Percentiles rank a stretch among this genome's conserved stretches.
Conservation (phyloP, 1,284 basidiomycete species). For the Vanrija sp. region DNA sequence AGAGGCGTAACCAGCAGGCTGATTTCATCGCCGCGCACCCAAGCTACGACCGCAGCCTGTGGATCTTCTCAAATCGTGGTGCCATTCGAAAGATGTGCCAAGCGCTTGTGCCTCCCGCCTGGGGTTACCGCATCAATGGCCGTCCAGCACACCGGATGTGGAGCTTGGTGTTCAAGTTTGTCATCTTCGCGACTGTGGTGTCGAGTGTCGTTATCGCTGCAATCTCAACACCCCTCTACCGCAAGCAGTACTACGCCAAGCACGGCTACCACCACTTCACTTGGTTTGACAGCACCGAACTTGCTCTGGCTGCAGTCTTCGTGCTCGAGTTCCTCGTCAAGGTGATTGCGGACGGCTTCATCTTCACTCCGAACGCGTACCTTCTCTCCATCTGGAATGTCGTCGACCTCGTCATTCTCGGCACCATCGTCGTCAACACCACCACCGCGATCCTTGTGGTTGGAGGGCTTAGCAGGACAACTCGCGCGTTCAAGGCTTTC, state of each 20-base stretch:
- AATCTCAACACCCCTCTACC: conserved; percentile 81
- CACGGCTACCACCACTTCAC: conserved; percentile 63
- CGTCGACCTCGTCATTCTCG: conserved; percentile 82
- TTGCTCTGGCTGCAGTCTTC: conserved; percentile 69
- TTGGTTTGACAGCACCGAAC: conserved; percentile 87
- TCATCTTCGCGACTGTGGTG: conserved; percentile 73
- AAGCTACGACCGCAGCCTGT: conserved; percentile 84
- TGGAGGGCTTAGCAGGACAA: conserved; percentile 74
- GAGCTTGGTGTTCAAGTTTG: conserved; percentile 68
- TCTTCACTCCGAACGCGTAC: conserved; percentile 93
- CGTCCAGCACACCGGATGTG: conserved; percentile 62
- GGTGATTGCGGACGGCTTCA: conserved; percentile 84
- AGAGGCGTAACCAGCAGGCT: conserved; percentile 74
- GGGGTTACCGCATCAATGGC: conserved; percentile 81
- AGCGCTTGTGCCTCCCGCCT: conserved; percentile 72
- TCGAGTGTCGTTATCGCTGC: conserved; percentile 80
- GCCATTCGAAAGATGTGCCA: conserved; percentile 74
- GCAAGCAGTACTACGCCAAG: conserved; percentile 64
- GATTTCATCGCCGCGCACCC: conserved; percentile 88
- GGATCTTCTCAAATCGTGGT: conserved; percentile 82
- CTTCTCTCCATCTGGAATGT: conserved; percentile 87
- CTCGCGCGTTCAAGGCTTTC: conserved; percentile 82
- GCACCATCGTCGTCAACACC: conserved; percentile 76
- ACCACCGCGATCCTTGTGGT: conserved; percentile 71
- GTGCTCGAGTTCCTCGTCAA: conserved; percentile 82